phyloP scores from a whole-genome alignment of 768 basidiomycete genomes.

The Suillus hirtellus region DNA sequence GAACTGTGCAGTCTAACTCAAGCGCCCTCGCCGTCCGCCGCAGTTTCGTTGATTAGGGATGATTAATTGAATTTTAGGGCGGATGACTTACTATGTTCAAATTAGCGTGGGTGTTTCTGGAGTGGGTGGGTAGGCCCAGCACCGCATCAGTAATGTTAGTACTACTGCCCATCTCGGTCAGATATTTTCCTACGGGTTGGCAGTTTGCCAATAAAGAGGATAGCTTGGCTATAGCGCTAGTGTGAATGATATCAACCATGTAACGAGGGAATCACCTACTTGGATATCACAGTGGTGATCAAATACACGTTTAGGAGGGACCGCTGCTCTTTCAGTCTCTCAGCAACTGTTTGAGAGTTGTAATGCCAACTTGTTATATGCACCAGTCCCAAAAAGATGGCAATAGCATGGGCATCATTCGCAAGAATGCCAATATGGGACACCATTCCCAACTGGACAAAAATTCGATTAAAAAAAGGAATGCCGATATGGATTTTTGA shows the following conservation, averaged over 20 bases:
- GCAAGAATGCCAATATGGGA: background rate
- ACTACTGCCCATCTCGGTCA: background rate
- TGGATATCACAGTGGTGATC: no score
- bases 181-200: background rate
- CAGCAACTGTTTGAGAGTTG: background rate
- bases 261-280: no score
- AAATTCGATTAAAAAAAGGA: no score
- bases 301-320: background rate
- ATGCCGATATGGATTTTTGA: background rate
- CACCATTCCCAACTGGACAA: background rate
- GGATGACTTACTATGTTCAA: background rate
- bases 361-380: background rate
- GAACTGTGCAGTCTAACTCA: background rate
- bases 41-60: no score
- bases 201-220: background rate
- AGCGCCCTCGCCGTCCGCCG: background rate
- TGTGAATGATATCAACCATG: background rate
- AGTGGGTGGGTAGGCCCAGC: background rate
- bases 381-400: background rate
- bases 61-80: background rate
- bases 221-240: background rate
- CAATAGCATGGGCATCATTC: background rate
- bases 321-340: background rate
- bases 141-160: background rate
- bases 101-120: background rate